These are phyloP conservation scores for Cladophialophora yegresii DNA, from an alignment of 2,329 filamentous ascomycete genomes.

Conservation along the genomic window DNA sequence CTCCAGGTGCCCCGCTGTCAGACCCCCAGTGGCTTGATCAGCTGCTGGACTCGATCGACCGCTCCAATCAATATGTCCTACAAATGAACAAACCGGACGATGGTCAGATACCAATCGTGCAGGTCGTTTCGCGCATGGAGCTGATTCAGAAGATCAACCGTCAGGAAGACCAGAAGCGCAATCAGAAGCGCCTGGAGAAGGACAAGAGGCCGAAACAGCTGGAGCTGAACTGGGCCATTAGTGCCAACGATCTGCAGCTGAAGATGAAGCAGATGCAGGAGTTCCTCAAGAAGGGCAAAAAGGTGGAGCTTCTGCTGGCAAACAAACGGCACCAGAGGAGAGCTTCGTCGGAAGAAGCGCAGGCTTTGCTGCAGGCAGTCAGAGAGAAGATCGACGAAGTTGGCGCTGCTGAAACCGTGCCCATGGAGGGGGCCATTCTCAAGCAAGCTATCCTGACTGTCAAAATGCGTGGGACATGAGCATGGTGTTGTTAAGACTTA, in stretches of 20 bases:
- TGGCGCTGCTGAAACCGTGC: constrained; percentile 45
- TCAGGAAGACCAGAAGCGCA: constrained; percentile 39
- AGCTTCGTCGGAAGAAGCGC: constrained; percentile 63
- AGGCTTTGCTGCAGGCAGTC: constrained; percentile 58
- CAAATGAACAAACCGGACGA: constrained; percentile 47
- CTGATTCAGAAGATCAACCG: constrained; percentile 50
- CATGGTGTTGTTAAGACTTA: neutral
- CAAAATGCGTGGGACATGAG: constrained; percentile 24
- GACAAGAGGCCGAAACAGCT: constrained; percentile 64
- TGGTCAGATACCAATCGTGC: constrained; percentile 64
- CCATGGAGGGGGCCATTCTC: constrained; percentile 48
- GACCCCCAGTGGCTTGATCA: constrained; percentile 23
- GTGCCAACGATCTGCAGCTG: constrained; percentile 71
- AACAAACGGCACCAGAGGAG: constrained; percentile 65
- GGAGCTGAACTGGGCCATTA: constrained; percentile 90
- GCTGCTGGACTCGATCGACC: constrained; percentile 51
- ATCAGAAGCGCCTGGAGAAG: constrained; percentile 44
- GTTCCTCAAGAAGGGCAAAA: constrained; percentile 73
- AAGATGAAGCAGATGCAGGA: constrained; percentile 65
- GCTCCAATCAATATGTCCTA: constrained; percentile 54
- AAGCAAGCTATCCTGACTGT: constrained; percentile 36
- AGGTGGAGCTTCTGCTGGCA: constrained; percentile 72
- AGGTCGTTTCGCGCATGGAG: constrained; percentile 63
- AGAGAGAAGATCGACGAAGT: constrained; percentile 49
- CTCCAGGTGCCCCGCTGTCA: constrained; percentile 26